phyloP scores from a whole-genome alignment of 192 early-diverging fungal genomes.

The Funneliformis mosseae region DNA sequence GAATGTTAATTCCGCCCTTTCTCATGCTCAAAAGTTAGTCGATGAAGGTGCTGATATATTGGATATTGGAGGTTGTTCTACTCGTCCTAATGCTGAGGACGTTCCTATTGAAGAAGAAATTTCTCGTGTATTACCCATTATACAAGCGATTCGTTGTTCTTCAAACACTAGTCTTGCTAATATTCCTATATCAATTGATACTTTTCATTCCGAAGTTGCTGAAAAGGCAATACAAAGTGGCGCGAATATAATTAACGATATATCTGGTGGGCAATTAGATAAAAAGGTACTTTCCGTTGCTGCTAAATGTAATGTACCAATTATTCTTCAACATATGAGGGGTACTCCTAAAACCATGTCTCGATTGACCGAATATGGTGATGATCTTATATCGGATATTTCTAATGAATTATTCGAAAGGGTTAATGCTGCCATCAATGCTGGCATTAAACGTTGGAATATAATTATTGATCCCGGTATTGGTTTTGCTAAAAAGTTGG shows the following conservation, averaged over 20 bases:
- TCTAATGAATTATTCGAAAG: slow-evolving; percentile 66
- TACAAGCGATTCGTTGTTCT: slow-evolving; percentile 66
- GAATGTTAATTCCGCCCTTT: slow-evolving; percentile 64
- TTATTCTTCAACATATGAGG: slow-evolving; percentile 98
- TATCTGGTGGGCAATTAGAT: slow-evolving; percentile 85
- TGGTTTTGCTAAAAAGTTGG: slow-evolving; percentile 92
- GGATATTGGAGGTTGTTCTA: slow-evolving; percentile 96
- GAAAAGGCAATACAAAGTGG: slow-evolving; percentile 85
- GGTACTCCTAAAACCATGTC: slow-evolving; percentile 92
- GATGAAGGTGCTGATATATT: slow-evolving; percentile 85
- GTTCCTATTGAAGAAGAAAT: slow-evolving; percentile 73
- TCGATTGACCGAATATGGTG: slow-evolving; percentile 71
- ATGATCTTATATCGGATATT: slow-evolving; percentile 73
- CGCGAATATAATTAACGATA: slow-evolving; percentile 94
- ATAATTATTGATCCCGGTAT: slow-evolving; percentile 96
- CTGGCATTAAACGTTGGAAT: slow-evolving; percentile 93
- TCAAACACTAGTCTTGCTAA: slow-evolving; percentile 47
- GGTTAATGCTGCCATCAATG: slow-evolving; percentile 69
- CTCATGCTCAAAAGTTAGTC: slow-evolving; percentile 68
- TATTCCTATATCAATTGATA: slow-evolving; percentile 91
- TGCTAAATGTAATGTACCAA: slow-evolving; percentile 77
- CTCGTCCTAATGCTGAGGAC: slow-evolving; percentile 82
- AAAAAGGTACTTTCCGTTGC: slow-evolving; percentile 77
- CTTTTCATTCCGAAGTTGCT: slow-evolving; percentile 85
- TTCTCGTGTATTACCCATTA: slow-evolving; percentile 83